phyloP scores from a whole-genome alignment of 805 yeast genomes.

The Candida nemodendra region DNA sequence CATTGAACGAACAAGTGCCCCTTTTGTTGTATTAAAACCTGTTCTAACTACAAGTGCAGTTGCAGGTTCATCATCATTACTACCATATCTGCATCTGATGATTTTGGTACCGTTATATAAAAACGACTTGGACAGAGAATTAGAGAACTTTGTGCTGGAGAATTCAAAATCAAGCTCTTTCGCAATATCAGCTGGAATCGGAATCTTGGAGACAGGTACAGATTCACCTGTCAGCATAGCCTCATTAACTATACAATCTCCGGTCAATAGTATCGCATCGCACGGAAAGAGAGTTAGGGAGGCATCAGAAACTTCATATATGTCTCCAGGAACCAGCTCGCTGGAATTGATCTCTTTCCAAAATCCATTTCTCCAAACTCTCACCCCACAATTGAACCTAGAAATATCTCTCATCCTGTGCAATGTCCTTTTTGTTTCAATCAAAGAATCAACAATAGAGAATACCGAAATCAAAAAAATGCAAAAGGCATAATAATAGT shows the following conservation, averaged over 20 bases:
- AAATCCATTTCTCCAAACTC: conserved; percentile 90
- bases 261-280: conserved; percentile 81
- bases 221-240: conserved; percentile 98
- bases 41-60: conserved; percentile 85
- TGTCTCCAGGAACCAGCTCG: conserved; percentile 93
- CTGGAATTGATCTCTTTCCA: conserved; percentile 80
- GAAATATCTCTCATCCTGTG: conserved; percentile 72
- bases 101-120: conserved; percentile 88
- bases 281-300: conserved; percentile 74
- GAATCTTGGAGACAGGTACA: conserved; percentile 85
- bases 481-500: conserved; percentile 91
- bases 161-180: conserved; percentile 56
- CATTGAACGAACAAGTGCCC: conserved; percentile 92
- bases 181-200: conserved; percentile 64
- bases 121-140: conserved; percentile 69
- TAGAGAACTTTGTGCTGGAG: conserved; percentile 53
- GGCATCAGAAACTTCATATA: conserved; percentile 89
- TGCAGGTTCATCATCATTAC: conserved; percentile 61
- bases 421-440: conserved; percentile 83
- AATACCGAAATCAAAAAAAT: conserved; percentile 82
- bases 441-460: conserved; percentile 73
- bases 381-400: conserved; percentile 69
- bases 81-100: conserved; percentile 73
- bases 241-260: conserved; percentile 96
- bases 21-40: conserved; percentile 95